Evolutionary conservation across 2,329 filamentous ascomycete species (phyloP), one percentile per base, ranked within the genome.

Genomic region (Leptographium lundbergii): DNA sequence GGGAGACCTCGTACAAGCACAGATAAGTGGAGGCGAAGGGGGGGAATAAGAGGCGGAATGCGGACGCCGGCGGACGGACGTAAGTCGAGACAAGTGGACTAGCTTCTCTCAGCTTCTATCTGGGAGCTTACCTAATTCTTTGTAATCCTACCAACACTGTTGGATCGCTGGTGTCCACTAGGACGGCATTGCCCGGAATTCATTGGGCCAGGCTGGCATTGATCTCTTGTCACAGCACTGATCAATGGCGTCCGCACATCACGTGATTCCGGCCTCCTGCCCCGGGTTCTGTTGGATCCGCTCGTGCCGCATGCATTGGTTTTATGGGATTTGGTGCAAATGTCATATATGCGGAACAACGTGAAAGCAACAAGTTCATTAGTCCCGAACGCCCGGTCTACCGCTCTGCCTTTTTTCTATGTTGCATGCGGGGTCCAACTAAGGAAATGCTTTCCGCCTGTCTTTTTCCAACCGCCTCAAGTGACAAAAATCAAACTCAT

Each of bases 51-150:
- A 17, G 19, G 25, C 29, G 53, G 27, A 10, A 10, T 19, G 27
- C 53, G 53, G 53, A 55, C 53, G 53, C 53, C 53, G 55, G 45
- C 42, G 55, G 55, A 57, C 45, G 45, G 55, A 56, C 9, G 6
- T 51, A 19, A 45, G 19, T 9, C 27, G 7, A 7, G 27, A 29
- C 27, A 29, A 29, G 7, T 29, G 27, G 13, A 42, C 39, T 42
- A 42, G 39, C 10, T 42, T 45, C 42, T n/a, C 2, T 22, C 42
- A 6, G 42, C 42, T 45, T 45, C 42, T 45, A 9, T 51, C 6
- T 17, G 10, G 4, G 4, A 9, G 29, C 54, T 55, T 56, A 47
- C 39, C 39, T 25, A 56, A 56, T 48, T 45, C 13, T 56, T 56
- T 39, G 54, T 55, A 39, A 55, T 45, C 53, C 34, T 34, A n/a